These are phyloP conservation scores for Vanderwaltozyma tropicalis DNA, from an alignment of 805 yeast genomes.

Conservation along the genomic window DNA sequence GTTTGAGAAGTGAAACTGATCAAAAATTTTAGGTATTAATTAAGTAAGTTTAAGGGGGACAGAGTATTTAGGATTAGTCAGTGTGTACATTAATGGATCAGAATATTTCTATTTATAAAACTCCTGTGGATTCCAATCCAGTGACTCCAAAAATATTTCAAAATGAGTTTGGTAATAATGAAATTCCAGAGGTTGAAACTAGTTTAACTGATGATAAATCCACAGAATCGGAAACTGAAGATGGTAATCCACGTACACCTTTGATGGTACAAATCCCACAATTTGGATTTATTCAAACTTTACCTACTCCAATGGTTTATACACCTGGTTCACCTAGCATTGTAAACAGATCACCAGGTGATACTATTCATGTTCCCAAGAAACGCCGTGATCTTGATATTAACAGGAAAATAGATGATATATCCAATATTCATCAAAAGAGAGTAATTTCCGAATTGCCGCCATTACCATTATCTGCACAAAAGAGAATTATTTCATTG, in stretches of 20 bases:
- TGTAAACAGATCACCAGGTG: slow-evolving; percentile 11
- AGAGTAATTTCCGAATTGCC: slow-evolving; percentile 22
- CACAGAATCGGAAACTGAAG: background rate
- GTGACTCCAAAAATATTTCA: too few species aligned
- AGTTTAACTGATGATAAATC: too few species aligned
- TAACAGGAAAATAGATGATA: slow-evolving; percentile 4
- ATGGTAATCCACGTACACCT: slow-evolving; percentile 10
- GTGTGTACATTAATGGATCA: too few species aligned
- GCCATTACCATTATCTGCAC: slow-evolving; percentile 10
- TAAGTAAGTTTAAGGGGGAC: too few species aligned
- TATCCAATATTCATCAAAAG: slow-evolving; percentile 4
- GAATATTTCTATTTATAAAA: too few species aligned
- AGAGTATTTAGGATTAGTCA: too few species aligned
- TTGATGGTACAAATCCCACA: slow-evolving; percentile 13
- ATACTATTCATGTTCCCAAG: slow-evolving; percentile 10
- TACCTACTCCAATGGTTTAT: slow-evolving; percentile 28
- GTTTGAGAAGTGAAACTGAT: too few species aligned
- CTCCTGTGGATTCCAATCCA: too few species aligned
- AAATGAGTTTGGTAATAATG: too few species aligned
- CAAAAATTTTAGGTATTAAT: too few species aligned
- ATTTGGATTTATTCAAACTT: slow-evolving; percentile 15
- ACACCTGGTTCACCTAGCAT: slow-evolving; percentile 16
- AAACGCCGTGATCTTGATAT: slow-evolving; percentile 6
- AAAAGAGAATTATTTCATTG: slow-evolving; percentile 19
- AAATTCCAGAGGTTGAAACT: too few species aligned